Base-by-base conservation (phyloP, 495 filamentous ascomycete genomes). In the Xylaria intraflava region DNA sequence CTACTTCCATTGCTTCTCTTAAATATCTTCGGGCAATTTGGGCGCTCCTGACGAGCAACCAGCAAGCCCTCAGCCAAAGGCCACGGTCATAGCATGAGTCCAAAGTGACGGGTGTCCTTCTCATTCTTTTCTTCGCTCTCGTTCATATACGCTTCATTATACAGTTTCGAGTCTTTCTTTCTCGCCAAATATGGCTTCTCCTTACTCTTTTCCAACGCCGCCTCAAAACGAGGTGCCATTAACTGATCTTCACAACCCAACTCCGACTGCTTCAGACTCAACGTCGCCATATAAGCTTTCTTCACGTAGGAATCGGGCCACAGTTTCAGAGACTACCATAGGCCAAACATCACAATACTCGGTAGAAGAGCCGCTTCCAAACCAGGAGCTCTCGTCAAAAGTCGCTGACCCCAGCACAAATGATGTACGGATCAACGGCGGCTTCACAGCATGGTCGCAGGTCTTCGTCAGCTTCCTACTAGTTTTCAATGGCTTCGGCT, bases 401-500 rank as follows among this genome's bases (percentile, higher is more conserved):
- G 31, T 7, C 7, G n/a, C n/a, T n/a, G 14, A 12, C 10, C 5
- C 16, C 35, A 11, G n/a, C 35, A 17, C 35, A 38, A 17, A 38
- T 17, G 35, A 38, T n/a, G 35, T 16, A 3, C 12, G 11, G 14
- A 14, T 19, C 35, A 38, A 17, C 35, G 16, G 35, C 16, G n/a
- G 35, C 2, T 38, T 16, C n/a, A 38, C 14, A 8, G 35, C 35
- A 4, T 38, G 35, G 35, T 38, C 35, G n/a, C 14, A 38, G n/a
- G 35, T 38, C n/a, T 19, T 38, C n/a, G 35, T 38, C 35, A 38
- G 35, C 35, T 38, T 38, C 35, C 35, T 38, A 3, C 35, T 38
- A 14, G 81, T 83, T 50, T 80, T 86, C 62, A 80, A 81, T 51
- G 77, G 76, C 47, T 88, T 85, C 57, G 84, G 85, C 6, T 76